Conservation (phyloP, 129 eudicot genomes). For the Cynara cardunculus region DNA sequence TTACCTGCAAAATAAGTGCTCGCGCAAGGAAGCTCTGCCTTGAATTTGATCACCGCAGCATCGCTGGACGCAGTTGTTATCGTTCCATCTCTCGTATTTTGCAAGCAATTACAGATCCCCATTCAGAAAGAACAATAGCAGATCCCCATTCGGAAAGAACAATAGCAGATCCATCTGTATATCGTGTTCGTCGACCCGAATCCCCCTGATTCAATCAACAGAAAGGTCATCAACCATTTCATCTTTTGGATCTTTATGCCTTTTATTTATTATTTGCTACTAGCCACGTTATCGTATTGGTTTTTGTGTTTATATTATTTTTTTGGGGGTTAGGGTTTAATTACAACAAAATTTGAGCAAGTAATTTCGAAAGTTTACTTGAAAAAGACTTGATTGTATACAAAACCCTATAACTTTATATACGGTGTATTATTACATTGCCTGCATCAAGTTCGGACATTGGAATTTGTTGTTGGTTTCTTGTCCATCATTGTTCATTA, state of each 20-base stretch:
- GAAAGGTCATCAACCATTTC: conserved; percentile 12
- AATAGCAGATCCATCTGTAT: conserved; percentile 15
- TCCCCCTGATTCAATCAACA: conserved; percentile 23
- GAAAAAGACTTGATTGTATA: neutral
- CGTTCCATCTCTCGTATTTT: conserved; percentile 14
- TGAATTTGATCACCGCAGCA: neutral
- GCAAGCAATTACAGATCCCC: conserved; percentile 17
- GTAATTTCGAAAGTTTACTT: neutral
- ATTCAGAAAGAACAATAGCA: conserved; percentile 1
- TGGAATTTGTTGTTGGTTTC: neutral
- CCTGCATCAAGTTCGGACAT: neutral
- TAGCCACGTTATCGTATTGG: neutral
- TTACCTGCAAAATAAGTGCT: neutral
- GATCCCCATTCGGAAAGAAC: conserved; percentile 1
- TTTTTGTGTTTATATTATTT: neutral
- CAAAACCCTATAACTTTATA: conserved; percentile 6
- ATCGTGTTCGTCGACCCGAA: conserved; percentile 14
- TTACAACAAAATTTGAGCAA: conserved; percentile 9
- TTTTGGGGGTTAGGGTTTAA: conserved; percentile 21
- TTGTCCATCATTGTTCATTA: neutral
- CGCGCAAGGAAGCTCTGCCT: neutral
- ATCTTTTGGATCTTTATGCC: neutral
- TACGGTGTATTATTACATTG: neutral
- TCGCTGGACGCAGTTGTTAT: conserved; percentile 4
- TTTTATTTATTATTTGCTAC: neutral